Evolutionary conservation across 805 yeast species (phyloP), one percentile per base, ranked within the genome.

Genomic region (Kazachstania psychrophila): DNA sequence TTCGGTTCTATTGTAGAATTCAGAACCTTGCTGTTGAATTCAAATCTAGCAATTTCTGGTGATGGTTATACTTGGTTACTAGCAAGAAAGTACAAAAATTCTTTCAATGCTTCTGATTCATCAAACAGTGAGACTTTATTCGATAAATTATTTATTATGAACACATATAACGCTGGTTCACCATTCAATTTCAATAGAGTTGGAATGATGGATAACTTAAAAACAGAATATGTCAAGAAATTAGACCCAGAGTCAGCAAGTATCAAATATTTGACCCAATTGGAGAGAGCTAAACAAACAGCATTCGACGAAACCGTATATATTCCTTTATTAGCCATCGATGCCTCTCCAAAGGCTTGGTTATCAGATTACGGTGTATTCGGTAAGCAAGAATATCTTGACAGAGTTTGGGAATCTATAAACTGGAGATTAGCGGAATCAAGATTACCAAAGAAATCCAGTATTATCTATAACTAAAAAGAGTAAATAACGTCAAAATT

Each of bases 1-100:
- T 87, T 87, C 60, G 95, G 95, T 6, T 76, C 88, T 0, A 43
- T 85, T 8, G 73, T 70, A 12, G 94, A 86, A 55, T 79, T 92
- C 55, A 71, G 81, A 47, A 73, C 82, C 1, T 68, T 84, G 32
- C 59, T 92, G 30, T 53, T 83, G 40, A 72, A 74, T 40, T 76
- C 92, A 1, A 85, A 89, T 9, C 61, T 67, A 34, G 71, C 80
- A 4, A 73, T 86, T 42, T 75, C 79, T 42, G 96, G 97, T 34
- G 89, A 85, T 58, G 98, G 98, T 3, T 77, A 71, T 60, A 82
- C 88, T 9, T 92, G 96, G 92, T 65, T 92, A 14, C 79, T 87
- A 16, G 94, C 89, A 8, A 61, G 67, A 42, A 53, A 56, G 38
- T 44, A 42, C 23, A 34, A 42, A 23, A 30, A 39, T 8, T 23